Evolutionary conservation across 1,139 yeast species (phyloP).

Genomic region (Geotrichum siamense): DNA sequence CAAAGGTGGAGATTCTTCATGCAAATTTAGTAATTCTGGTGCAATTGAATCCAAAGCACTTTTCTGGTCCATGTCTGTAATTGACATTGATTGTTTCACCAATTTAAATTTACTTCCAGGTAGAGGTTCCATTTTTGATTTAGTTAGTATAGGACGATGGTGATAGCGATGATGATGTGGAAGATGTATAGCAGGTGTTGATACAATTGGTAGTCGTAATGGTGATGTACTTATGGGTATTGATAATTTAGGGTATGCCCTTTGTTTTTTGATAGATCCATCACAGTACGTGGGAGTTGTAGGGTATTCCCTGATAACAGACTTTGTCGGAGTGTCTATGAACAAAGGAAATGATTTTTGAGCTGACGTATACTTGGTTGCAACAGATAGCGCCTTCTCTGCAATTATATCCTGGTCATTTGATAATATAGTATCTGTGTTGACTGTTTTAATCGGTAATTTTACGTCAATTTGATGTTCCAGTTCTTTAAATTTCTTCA

Average conservation of each 20-base stretch:
- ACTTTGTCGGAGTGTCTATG: too few relatives aligned
- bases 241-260: background rate
- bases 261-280: constrained; percentile 1
- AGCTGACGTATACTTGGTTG: background rate
- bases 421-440: background rate
- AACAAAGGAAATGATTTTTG: constrained; percentile 2
- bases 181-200: background rate
- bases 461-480: background rate
- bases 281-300: background rate
- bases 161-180: too few relatives aligned
- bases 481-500: background rate
- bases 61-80: too few relatives aligned
- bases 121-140: background rate
- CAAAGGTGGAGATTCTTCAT: too few relatives aligned
- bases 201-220: background rate
- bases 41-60: too few relatives aligned
- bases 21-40: too few relatives aligned
- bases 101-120: too few relatives aligned
- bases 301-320: background rate
- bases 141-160: background rate
- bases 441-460: constrained; percentile 5
- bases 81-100: too few relatives aligned
- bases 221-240: constrained; percentile 10
- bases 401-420: background rate
- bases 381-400: background rate